Percentiles rank a stretch among this genome's conserved stretches.
These are phyloP conservation scores for Blastocystis sp. DNA, from an alignment of 352 stramenopile genomes.

Conservation along the genomic window DNA sequence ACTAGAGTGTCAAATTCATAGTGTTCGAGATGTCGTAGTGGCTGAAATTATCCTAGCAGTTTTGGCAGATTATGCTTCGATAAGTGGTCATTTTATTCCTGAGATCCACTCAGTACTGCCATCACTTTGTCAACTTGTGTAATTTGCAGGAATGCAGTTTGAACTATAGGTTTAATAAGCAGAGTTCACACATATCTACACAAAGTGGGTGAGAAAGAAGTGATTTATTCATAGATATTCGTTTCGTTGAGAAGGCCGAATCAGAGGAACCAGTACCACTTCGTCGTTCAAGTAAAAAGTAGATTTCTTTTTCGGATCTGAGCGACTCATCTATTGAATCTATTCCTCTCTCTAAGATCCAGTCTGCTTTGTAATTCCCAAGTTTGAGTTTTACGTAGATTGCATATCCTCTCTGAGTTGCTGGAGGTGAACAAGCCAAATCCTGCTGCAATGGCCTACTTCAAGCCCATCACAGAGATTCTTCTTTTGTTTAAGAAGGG, in stretches of 20 bases:
- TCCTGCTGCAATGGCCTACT: background rate
- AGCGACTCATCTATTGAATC: background rate
- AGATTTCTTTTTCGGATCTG: background rate
- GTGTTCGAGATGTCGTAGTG: background rate
- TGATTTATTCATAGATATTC: background rate
- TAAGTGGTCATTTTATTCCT: background rate
- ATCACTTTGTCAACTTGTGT: background rate
- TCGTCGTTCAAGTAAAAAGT: background rate
- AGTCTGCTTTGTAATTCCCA: background rate
- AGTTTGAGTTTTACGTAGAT: background rate
- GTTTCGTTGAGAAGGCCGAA: background rate
- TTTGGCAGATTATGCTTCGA: background rate
- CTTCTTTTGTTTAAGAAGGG: background rate
- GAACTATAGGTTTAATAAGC: background rate
- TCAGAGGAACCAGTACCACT: background rate
- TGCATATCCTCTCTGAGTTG: background rate
- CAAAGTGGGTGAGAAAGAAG: background rate
- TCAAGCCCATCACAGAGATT: background rate
- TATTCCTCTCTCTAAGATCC: background rate
- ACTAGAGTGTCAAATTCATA: background rate
- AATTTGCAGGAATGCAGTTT: background rate
- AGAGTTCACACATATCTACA: background rate
- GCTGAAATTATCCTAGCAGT: background rate
- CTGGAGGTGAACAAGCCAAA: background rate
- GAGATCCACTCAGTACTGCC: background rate